Evolutionary conservation across 805 yeast species (phyloP).

Genomic region (Komagataella kurtzmanii): DNA sequence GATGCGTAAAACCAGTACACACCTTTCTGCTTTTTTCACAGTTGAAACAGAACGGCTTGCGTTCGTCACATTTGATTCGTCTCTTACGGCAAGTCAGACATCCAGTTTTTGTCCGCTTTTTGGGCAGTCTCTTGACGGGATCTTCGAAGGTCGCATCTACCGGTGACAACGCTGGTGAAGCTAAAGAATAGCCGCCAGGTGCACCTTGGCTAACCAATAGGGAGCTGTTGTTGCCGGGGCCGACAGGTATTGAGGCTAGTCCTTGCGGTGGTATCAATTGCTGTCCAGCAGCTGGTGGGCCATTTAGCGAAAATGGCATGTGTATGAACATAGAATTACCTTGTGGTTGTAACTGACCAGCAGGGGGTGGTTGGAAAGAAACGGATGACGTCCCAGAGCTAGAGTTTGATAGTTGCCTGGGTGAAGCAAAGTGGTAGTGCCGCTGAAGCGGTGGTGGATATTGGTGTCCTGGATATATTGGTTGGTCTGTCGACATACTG

Average conservation of each 20-base stretch:
- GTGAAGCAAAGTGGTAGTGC: background rate
- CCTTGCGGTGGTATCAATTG: background rate
- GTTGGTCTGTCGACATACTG: background rate
- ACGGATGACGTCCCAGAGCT: background rate
- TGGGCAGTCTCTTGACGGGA: constrained; percentile 28
- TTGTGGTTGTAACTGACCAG: background rate
- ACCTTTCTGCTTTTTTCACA: constrained; percentile 52
- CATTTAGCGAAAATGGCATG: background rate
- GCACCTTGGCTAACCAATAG: background rate
- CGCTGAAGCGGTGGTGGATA: background rate
- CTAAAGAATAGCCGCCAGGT: background rate
- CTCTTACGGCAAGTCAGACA: constrained; percentile 63
- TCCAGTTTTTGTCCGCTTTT: constrained; percentile 61
- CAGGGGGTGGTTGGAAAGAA: background rate
- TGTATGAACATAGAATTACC: background rate
- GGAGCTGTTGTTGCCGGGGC: background rate
- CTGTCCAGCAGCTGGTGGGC: background rate
- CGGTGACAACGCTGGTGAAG: background rate
- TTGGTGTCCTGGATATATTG: background rate
- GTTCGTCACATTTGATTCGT: constrained; percentile 65
- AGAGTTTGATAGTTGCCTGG: background rate
- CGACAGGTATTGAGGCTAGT: background rate
- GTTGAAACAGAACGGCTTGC: constrained; percentile 55
- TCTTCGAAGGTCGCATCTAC: background rate
- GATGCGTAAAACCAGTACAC: constrained; percentile 37